Percentiles rank a stretch among this genome's conserved stretches.
These are phyloP conservation scores for Myxozyma sirexii DNA, from an alignment of 805 yeast genomes.

Conservation along the genomic window DNA sequence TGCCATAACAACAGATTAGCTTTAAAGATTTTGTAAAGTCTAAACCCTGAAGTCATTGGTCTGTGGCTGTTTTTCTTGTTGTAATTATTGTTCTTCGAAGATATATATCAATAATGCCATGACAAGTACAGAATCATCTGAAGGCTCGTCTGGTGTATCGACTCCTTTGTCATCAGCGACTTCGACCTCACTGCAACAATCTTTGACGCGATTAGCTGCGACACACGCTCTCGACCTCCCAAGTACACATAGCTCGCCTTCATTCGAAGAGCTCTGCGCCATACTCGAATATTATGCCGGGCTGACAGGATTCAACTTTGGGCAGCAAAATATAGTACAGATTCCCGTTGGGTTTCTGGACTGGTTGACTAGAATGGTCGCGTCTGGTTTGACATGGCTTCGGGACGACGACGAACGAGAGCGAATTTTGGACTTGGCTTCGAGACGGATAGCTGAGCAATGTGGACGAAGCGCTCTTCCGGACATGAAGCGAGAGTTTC, in stretches of 20 bases:
- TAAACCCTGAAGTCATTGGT: background rate
- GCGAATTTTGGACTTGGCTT: constrained; percentile 56
- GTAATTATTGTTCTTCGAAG: too few relatives aligned
- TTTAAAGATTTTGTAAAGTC: background rate
- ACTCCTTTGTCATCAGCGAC: constrained; percentile 10
- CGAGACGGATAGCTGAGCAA: constrained; percentile 71
- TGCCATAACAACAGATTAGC: constrained; percentile 13
- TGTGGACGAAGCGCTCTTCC: constrained; percentile 88
- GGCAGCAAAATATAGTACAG: background rate
- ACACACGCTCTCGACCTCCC: constrained; percentile 30
- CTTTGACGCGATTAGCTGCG: constrained; percentile 15
- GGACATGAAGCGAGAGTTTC: constrained; percentile 61
- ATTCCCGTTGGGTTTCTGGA: constrained; percentile 23
- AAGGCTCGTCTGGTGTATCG: background rate
- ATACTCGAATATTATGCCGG: background rate
- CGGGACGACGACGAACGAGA: constrained; percentile 39
- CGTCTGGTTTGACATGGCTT: constrained; percentile 22
- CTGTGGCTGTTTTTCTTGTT: background rate
- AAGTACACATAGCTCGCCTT: constrained; percentile 6
- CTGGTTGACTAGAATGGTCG: constrained; percentile 25
- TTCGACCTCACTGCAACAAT: constrained; percentile 15
- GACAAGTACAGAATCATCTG: constrained; percentile 3
- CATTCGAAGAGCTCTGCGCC: constrained; percentile 5
- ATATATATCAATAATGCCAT: background rate
- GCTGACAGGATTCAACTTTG: constrained; percentile 1